Base-by-base conservation (phyloP, 1,139 yeast genomes). In the Diutina siamensis region DNA sequence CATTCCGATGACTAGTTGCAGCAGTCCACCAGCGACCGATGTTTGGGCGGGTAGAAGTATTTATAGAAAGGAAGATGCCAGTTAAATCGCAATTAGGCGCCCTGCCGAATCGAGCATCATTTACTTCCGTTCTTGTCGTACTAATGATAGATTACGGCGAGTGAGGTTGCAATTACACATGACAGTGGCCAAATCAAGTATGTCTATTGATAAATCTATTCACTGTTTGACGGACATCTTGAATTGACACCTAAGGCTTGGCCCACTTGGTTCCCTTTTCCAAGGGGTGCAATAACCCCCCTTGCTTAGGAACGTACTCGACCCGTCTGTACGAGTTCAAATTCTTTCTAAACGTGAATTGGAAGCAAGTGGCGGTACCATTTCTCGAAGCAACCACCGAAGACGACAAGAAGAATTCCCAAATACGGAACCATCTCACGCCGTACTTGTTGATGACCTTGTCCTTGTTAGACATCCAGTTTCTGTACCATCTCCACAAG, bases 401-500 rank as follows among this genome's bases (percentile, higher is more conserved):
- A 48, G 75, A 75, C 51, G 95, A 86, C 60, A 87, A 77, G 70
- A 87, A 87, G 72, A 66, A 86, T 67, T 86, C 95, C 96, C 96
- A 87, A 64, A 87, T 86, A 67, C 95, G 80, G 69, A 72, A 88
- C 96, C 96, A 87, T 68, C 80, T 82, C 55, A 75, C 67, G 56
- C 97, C 97, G 59, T 88, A 87, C 69, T 84, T 85, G 70, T 77
- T 75, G 50, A 81, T 72, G 51, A 78, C 87, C 60, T 78, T 71
- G 47, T 85, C 92, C 67, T 76, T 77, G 78, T 87, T 87, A 51
- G 82, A 83, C 57, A 83, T 63, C 97, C 97, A 87, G 78, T 87
- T 88, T 65, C 94, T 73, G 78, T 88, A 88, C 97, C 96, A 87
- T 69, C 82, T 79, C 89, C 94, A 86, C 59, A 87, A 70, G 48